Percentiles rank a stretch among this genome's conserved stretches.
Conservation (phyloP, 108 stramenopile species). For the Discostella pseudostelligera region DNA sequence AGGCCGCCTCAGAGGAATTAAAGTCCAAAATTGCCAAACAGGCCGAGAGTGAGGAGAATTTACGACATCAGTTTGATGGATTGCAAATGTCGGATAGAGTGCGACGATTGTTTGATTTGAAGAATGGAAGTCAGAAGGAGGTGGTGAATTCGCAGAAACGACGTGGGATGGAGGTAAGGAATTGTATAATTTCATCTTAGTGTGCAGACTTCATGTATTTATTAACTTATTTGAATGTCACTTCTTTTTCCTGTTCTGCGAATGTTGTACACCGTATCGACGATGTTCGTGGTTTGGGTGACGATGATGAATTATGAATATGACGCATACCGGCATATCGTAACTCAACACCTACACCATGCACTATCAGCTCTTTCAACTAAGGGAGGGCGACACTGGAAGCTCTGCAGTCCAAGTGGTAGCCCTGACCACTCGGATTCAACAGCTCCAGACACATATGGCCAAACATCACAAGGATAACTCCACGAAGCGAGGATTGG, state of each 20-base stretch:
- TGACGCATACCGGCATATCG: too few relatives aligned
- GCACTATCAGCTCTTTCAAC: constrained; percentile 53
- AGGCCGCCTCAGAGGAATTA: constrained; percentile 52
- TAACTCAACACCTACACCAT: too few relatives aligned
- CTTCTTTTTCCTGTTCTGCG: too few relatives aligned
- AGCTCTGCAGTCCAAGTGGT: constrained; percentile 56
- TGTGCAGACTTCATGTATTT: not conserved
- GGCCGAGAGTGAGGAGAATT: constrained; percentile 28
- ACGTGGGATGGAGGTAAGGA: constrained; percentile 75
- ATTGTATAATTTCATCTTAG: not conserved
- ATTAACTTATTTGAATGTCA: not conserved
- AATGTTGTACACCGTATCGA: too few relatives aligned
- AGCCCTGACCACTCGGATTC: constrained; percentile 87
- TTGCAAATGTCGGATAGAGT: constrained; percentile 73
- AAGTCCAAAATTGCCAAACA: constrained; percentile 58
- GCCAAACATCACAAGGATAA: constrained; percentile 81
- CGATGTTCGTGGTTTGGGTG: too few relatives aligned
- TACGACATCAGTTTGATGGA: constrained; percentile 43
- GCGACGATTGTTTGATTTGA: constrained; percentile 66
- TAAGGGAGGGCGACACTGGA: constrained; percentile 81
- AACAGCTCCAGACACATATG: constrained; percentile 86
- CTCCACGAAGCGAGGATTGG: constrained; percentile 78
- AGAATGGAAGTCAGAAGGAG: constrained; percentile 77
- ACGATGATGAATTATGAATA: too few relatives aligned
- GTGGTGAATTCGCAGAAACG: constrained; percentile 78